Evolutionary conservation across 1,284 basidiomycete species (phyloP), one percentile per base, ranked within the genome.

Genomic region (Microbotryomycetes sp.): DNA sequence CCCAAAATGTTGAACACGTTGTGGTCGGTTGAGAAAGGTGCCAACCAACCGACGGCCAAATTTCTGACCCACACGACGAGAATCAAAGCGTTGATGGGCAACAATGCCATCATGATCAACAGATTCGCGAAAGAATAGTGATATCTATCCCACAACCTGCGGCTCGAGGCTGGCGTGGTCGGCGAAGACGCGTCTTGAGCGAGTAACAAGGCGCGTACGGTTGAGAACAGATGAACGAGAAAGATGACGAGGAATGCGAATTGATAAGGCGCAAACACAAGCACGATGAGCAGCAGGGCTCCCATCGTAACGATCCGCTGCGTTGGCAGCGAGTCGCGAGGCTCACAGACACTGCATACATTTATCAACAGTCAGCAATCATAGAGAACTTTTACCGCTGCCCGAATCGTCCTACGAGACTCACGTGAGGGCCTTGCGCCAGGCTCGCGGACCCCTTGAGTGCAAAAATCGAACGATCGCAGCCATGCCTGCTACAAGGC

Each of bases 61-160:
- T 92, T 94, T 58, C 92, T 84, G 1, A 86, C 86, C 93, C 93
- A 98, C 0, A 96, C 91, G 0, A 84, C 84, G 22, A 97, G 79
- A 6, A 88, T 85, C 0, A 91, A 86, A 0, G 84, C 86, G 6
- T 83, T 82, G 54, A 92, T 79, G 0, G 93, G 93, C 0, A 94
- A 77, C 1, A 96, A 79, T 81, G 85, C 86, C 12, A 88, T 85
- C 81, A 92, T 84, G n/a, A 92, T 76, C 49, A 92, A 76, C 12
- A 94, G 75, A 0, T 88, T 51, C 66, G 88, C 82, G 49, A 81
- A 74, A 32, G 75, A 60, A 49, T 66, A 63, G 47, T 64, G 64
- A 36, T 64, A 68, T 9, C 63, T 60, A 50, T 62, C 55, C 60
- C 56, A 65, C 14, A 49, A 6, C 2, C 54, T 51, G 4, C 49